Percentiles rank a stretch among this genome's conserved stretches.
phyloP scores from a whole-genome alignment of 805 yeast species.

The Teunomyces aglyptinius region DNA sequence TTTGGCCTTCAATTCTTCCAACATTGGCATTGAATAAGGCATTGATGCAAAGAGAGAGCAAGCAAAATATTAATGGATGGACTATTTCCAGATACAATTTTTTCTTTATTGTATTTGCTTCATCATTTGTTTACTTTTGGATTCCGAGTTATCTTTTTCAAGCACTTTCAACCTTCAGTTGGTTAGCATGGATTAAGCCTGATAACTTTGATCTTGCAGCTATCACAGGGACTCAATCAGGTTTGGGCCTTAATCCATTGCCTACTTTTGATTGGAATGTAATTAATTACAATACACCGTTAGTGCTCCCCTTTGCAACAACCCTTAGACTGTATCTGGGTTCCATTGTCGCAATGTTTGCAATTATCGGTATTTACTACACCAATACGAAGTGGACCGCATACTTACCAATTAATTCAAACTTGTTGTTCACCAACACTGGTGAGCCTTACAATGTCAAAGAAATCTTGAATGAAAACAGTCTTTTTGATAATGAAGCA shows the following conservation, averaged over 20 bases:
- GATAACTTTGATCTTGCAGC: constrained; percentile 44
- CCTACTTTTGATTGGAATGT: constrained; percentile 55
- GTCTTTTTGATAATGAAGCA: constrained; percentile 13
- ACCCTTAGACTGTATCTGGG: constrained; percentile 22
- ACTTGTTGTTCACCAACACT: constrained; percentile 22
- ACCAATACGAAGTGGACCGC: constrained; percentile 28
- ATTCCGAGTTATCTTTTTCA: constrained; percentile 42
- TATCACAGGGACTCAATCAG: constrained; percentile 14
- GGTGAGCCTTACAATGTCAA: constrained; percentile 21
- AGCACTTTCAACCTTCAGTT: constrained; percentile 45
- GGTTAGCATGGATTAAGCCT: constrained; percentile 62
- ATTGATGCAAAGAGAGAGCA: constrained; percentile 21
- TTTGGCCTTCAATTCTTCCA: constrained; percentile 49
- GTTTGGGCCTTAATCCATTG: constrained; percentile 54
- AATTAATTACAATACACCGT: constrained; percentile 17
- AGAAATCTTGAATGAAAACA: constrained; percentile 5
- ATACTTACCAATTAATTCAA: constrained; percentile 24
- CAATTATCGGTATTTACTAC: constrained; percentile 25
- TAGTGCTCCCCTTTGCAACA: constrained; percentile 22
- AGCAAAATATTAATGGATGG: constrained; percentile 31
- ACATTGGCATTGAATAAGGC: constrained; percentile 29
- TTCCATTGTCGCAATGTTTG: constrained; percentile 16
- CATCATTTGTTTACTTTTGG: constrained; percentile 36
- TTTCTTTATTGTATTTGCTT: constrained; percentile 12
- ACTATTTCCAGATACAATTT: constrained; percentile 23